These are phyloP conservation scores for Aegilops sharonensis DNA, from an alignment of 176 grass and related monocot species.

Conservation along the genomic window DNA sequence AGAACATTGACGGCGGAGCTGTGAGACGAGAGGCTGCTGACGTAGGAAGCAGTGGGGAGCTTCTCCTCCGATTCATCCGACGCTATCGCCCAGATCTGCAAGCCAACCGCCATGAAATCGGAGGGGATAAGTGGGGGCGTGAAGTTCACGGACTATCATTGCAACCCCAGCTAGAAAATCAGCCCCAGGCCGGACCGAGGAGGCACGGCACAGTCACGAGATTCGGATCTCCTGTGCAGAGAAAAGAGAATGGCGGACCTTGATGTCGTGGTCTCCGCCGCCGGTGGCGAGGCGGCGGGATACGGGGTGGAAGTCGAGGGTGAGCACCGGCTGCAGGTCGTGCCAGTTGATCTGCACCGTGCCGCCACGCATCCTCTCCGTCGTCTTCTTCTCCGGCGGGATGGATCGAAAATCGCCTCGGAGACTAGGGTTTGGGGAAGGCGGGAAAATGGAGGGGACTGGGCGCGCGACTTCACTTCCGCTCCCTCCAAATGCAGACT, in stretches of 20 bases:
- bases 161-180: neutral
- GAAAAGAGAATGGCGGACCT: slow-evolving; percentile 37
- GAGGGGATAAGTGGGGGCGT: neutral
- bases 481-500: slow-evolving; percentile 5
- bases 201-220: neutral
- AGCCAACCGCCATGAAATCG: neutral
- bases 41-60: slow-evolving; percentile 71
- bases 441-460: slow-evolving; percentile 44
- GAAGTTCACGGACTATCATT: neutral
- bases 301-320: slow-evolving; percentile 92
- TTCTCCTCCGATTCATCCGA: slow-evolving; percentile 56
- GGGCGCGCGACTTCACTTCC: slow-evolving; percentile 17
- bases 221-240: neutral
- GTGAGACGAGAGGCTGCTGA: slow-evolving; percentile 68
- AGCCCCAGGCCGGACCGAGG: neutral
- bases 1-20: slow-evolving; percentile 79
- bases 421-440: slow-evolving; percentile 34
- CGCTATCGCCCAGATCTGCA: slow-evolving; percentile 70
- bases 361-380: slow-evolving; percentile 92
- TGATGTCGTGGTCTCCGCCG: slow-evolving; percentile 91
- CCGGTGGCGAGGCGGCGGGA: slow-evolving; percentile 85
- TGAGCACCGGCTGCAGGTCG: slow-evolving; percentile 90
- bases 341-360: slow-evolving; percentile 99
- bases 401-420: neutral
- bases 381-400: neutral